phyloP scores from a whole-genome alignment of 768 basidiomycete species.

The Lentinus tigrinus region DNA sequence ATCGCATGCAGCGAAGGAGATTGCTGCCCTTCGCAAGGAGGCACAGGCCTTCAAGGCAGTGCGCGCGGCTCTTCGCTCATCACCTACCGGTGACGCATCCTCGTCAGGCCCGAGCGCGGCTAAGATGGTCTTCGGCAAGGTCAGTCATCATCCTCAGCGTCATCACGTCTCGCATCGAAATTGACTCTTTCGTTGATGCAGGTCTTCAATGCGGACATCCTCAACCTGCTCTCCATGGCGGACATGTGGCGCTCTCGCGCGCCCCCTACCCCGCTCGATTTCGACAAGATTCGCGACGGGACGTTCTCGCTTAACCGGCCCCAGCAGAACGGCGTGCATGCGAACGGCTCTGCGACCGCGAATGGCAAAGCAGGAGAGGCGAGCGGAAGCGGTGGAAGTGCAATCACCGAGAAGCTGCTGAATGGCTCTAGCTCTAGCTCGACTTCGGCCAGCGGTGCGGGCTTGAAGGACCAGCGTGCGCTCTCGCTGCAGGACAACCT shows the following conservation, averaged over 20 bases:
- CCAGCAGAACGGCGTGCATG: conserved; percentile 15
- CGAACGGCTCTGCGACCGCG: background rate
- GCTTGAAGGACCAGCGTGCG: conserved; percentile 80
- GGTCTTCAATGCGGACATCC: conserved; percentile 89
- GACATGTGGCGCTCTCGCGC: conserved; percentile 96
- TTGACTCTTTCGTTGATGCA: conserved; percentile 29
- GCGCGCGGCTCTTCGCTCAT: conserved; percentile 59
- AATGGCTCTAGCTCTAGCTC: conserved; percentile 13
- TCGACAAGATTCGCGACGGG: conserved; percentile 67
- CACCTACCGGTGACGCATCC: conserved; percentile 27
- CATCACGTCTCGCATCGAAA: background rate
- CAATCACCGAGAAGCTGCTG: conserved; percentile 19
- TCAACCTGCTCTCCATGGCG: conserved; percentile 84
- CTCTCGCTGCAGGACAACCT: conserved; percentile 80
- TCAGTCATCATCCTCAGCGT: conserved; percentile 28
- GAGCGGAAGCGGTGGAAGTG: conserved; percentile 17
- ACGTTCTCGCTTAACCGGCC: conserved; percentile 47
- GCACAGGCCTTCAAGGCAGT: conserved; percentile 86
- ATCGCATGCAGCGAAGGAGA: conserved; percentile 72
- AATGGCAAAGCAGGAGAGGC: conserved; percentile 13
- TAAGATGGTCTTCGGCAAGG: conserved; percentile 81
- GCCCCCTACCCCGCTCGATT: conserved; percentile 84
- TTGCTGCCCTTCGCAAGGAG: conserved; percentile 85
- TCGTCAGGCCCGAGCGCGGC: conserved; percentile 45
- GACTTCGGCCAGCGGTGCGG: conserved; percentile 15